These are phyloP conservation scores for Mycena belliarum DNA, from an alignment of 768 basidiomycete species.

Conservation along the genomic window DNA sequence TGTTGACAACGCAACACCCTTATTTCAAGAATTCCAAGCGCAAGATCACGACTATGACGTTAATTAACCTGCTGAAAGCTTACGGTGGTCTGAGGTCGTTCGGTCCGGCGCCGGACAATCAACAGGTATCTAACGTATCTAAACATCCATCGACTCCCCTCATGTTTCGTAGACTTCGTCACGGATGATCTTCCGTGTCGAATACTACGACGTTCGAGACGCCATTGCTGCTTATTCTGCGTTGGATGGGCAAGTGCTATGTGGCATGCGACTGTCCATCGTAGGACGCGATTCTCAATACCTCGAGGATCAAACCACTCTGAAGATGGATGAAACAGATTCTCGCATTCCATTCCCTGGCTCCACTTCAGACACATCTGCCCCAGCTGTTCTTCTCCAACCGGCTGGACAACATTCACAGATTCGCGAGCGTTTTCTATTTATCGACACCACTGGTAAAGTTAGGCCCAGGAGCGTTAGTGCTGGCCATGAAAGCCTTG, in stretches of 20 bases:
- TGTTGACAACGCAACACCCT: background rate
- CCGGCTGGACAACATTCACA: slow-evolving; percentile 36
- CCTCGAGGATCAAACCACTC: background rate
- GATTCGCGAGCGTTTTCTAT: slow-evolving; percentile 35
- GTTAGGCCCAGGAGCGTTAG: slow-evolving; percentile 28
- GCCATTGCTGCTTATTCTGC: slow-evolving; percentile 52
- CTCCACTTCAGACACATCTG: slow-evolving; percentile 8
- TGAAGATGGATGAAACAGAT: background rate
- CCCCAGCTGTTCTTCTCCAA: slow-evolving; percentile 22
- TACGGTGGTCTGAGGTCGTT: slow-evolving; percentile 19
- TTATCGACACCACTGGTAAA: slow-evolving; percentile 26
- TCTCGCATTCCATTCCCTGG: slow-evolving; percentile 23
- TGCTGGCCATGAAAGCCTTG: slow-evolving; percentile 27
- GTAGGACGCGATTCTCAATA: slow-evolving; percentile 33
- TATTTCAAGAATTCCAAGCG: slow-evolving; percentile 3
- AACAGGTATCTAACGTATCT: slow-evolving; percentile 4
- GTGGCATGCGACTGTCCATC: slow-evolving; percentile 53
- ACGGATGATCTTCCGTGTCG: slow-evolving; percentile 51
- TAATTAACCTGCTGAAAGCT: slow-evolving; percentile 10
- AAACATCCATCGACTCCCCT: background rate
- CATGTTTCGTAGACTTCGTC: slow-evolving; percentile 16
- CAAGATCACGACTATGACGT: slow-evolving; percentile 9
- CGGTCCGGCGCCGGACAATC: slow-evolving; percentile 1
- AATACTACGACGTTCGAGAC: slow-evolving; percentile 68
- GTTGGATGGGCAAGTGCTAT: slow-evolving; percentile 50